A percentile compares a stretch with the other conserved stretches of the same genome.
Conservation (phyloP, 78 protist genomes). For the Emiliania huxleyi region DNA sequence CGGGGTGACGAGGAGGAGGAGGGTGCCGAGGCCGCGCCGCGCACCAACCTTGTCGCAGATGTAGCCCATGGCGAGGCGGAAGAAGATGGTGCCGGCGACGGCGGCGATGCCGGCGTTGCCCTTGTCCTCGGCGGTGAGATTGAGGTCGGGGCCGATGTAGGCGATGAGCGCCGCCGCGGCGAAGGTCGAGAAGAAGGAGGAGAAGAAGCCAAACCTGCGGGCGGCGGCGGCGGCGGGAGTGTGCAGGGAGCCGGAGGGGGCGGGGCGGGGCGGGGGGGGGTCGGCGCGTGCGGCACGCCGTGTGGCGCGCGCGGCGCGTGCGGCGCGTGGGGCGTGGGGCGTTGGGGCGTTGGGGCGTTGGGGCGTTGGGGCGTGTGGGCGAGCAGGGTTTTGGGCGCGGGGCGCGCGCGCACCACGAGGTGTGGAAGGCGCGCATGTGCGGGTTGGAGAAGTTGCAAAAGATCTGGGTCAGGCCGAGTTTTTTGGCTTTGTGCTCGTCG, state of each 20-base stretch:
- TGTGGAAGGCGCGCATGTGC: not conserved
- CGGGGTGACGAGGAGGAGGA: not conserved
- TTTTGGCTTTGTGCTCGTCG: not conserved
- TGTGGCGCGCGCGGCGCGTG: no score
- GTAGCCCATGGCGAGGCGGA: not conserved
- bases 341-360: no score
- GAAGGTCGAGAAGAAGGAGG: not conserved
- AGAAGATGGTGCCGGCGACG: not conserved
- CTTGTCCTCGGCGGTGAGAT: not conserved
- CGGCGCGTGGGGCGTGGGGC: no score
- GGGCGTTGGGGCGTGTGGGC: no score
- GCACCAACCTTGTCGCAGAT: not conserved
- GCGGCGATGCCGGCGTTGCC: not conserved
- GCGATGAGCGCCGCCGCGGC: not conserved
- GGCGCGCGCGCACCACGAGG: no score
- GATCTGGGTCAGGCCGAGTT: no score
- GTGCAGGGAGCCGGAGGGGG: no score
- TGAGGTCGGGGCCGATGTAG: not conserved
- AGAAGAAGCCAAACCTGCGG: not conserved
- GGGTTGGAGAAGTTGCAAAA: not conserved
- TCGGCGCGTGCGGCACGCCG: no score
- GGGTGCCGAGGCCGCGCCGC: not conserved
- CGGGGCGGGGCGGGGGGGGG: no score
- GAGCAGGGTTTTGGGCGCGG: no score
- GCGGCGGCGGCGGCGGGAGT: no score